Base-by-base conservation (phyloP, 2,329 filamentous ascomycete species). In the Cercospora zeae-maydis region DNA sequence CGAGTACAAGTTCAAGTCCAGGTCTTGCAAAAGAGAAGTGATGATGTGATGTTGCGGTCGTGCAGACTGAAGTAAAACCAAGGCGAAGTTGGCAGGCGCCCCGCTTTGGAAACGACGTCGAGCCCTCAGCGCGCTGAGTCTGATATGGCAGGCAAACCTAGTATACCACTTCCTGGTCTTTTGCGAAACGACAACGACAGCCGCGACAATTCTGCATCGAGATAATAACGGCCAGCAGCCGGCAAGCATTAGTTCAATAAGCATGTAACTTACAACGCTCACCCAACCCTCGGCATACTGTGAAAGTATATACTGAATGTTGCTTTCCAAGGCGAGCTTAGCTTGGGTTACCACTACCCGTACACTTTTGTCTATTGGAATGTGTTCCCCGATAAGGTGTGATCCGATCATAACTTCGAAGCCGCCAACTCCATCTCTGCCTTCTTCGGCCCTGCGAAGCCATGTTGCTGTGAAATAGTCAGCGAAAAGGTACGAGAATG, bases 361-460 rank as follows among this genome's bases (percentile, higher is more conserved):
- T 27, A 27, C 24, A 27, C 24, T 27, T 27, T 6, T 27, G 24
- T 27, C 3, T 6, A 27, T 27, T 19, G 39, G 21, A 45, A 45
- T 10, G 13, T 45, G 19, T 19, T 45, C 39, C 21, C 13, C 39
- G 11, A 45, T 4, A 21, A 21, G 10, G 7, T 45, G 39, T 24
- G 16, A 16, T 19, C 19, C 19, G 2, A 33, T 58, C 37, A 70
- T 59, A 70, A 24, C 45, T 71, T 69, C 13, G 62, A 51, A 3
- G 65, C 51, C 2, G 57, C 58, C 27, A 65, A 37, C 47, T 67
- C 67, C 64, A 67, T 69, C 37, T 66, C 58, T 30, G 63, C 39
- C 30, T 78, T 80, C 65, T 77, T 78, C 58, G 78, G 75, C 0
- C 80, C 81, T 10, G 8, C 31, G 10, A 34, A 34, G 6, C 24